phyloP scores from a whole-genome alignment of 345 rosid genomes.

The Excoecaria agallocha region DNA sequence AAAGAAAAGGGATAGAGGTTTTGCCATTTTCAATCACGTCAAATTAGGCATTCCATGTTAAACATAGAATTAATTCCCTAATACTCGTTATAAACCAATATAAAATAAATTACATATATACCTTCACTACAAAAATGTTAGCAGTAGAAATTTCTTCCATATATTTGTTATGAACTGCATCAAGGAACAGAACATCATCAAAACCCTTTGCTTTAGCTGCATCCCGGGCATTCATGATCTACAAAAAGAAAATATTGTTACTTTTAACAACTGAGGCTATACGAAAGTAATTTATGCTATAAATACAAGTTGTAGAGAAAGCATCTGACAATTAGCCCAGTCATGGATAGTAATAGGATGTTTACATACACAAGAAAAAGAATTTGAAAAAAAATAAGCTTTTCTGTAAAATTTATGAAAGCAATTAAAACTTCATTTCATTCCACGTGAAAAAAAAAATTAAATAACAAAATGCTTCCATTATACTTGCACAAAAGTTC shows the following conservation, averaged over 20 bases:
- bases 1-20: too few relatives aligned
- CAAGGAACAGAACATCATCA: slow-evolving; percentile 33
- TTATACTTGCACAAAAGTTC: background rate
- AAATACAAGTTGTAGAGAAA: background rate
- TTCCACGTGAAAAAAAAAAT: too few relatives aligned
- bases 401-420: background rate
- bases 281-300: background rate
- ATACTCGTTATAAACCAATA: background rate
- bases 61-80: background rate
- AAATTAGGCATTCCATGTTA: background rate
- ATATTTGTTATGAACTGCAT: slow-evolving; percentile 28
- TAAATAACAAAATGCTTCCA: too few relatives aligned
- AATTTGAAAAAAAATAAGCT: background rate
- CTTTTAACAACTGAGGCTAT: background rate
- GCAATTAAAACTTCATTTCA: background rate
- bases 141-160: slow-evolving; percentile 35
- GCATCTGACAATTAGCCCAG: background rate
- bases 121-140: slow-evolving; percentile 40
- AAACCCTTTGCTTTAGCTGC: slow-evolving; percentile 36
- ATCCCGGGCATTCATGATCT: slow-evolving; percentile 30
- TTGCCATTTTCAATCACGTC: background rate
- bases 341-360: background rate
- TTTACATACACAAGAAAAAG: background rate
- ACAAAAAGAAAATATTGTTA: background rate
- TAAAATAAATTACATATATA: slow-evolving; percentile 2